Base-by-base conservation (phyloP, 805 yeast genomes). In the Candida patagonica region DNA sequence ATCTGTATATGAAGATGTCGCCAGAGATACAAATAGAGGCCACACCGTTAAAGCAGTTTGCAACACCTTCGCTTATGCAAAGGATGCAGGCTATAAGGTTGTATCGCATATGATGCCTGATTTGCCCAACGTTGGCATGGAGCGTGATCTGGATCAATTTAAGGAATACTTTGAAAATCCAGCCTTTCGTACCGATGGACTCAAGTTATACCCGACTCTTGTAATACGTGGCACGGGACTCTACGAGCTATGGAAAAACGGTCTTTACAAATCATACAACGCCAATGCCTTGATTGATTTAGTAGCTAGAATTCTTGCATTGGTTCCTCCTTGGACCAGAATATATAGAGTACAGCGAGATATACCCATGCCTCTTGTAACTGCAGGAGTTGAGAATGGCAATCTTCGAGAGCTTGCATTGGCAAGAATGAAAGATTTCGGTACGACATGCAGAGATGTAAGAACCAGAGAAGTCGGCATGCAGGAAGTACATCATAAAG, bases 71-170 rank as follows among this genome's bases (percentile, higher is more conserved):
- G 84, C 85, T 1, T 76, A 82, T 34, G 94, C 97, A n/a, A 92
- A 92, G 59, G 98, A 92, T 62, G 89, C 98, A 1, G 98, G 98
- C 10, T 92, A 88, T 63, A 92, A 92, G 59, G 95, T 92, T 40
- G 98, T 92, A 19, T 79, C 94, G 49, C 98, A 92, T 65, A 92
- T 92, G 98, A 92, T 92, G 98, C 98, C 98, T 12, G 98, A 92
- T 67, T 70, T 92, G 53, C 98, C 98, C 13, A 92, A 92, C 55
- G 96, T 92, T 43, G 98, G 97, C 15, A 85, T 89, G 95, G 98
- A 92, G 63, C 75, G 98, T 59, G 98, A 92, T 59, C 66, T 89
- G 43, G 95, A 87, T 55, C 98, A 92, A 64, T 92, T 92, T 57
- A 76, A 80, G 54, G 98, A 92, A 60, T 92, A 92, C 65, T 92